Percentiles rank a stretch among this genome's conserved stretches.
Conservation (phyloP, 2,329 filamentous ascomycete species). For the Claviceps pazoutovae region DNA sequence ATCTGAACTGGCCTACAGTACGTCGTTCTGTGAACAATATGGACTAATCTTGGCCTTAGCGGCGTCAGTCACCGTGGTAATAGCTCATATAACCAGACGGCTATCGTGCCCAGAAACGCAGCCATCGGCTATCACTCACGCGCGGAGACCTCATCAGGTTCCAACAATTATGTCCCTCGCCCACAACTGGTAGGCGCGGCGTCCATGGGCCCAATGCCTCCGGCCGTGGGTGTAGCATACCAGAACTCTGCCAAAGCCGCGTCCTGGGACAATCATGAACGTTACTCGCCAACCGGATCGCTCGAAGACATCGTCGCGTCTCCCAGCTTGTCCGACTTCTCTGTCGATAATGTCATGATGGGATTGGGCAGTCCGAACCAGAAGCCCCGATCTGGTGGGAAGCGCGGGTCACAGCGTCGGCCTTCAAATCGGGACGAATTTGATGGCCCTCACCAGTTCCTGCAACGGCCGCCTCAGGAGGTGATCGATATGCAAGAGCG, state of each 20-base stretch:
- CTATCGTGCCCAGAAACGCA: slow-evolving; percentile 7
- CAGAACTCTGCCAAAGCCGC: slow-evolving; percentile 18
- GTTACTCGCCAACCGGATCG: slow-evolving; percentile 43
- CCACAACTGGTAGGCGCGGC: slow-evolving; percentile 27
- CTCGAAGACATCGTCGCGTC: slow-evolving; percentile 45
- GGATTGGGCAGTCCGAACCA: slow-evolving; percentile 23
- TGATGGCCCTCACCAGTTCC: slow-evolving; percentile 72
- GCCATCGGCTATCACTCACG: slow-evolving; percentile 23
- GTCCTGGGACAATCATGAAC: slow-evolving; percentile 26
- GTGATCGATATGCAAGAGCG: slow-evolving; percentile 64
- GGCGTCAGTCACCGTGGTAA: slow-evolving; percentile 29
- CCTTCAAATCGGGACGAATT: slow-evolving; percentile 80
- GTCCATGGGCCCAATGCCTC: slow-evolving; percentile 11
- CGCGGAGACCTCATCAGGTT: slow-evolving; percentile 25
- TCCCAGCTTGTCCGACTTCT: slow-evolving; percentile 46
- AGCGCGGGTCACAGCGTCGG: slow-evolving; percentile 46
- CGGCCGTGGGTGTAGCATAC: slow-evolving; percentile 25
- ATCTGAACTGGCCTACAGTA: background rate
- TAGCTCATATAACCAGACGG: slow-evolving; percentile 18
- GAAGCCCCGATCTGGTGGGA: slow-evolving; percentile 32
- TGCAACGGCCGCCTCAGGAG: slow-evolving; percentile 57
- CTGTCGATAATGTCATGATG: slow-evolving; percentile 36
- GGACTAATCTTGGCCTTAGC: slow-evolving; percentile 21
- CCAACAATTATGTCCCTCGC: slow-evolving; percentile 26
- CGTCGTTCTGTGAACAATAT: slow-evolving; percentile 1